Conservation (phyloP, 2,329 filamentous ascomycete genomes). For the Monosporascus sp. region DNA sequence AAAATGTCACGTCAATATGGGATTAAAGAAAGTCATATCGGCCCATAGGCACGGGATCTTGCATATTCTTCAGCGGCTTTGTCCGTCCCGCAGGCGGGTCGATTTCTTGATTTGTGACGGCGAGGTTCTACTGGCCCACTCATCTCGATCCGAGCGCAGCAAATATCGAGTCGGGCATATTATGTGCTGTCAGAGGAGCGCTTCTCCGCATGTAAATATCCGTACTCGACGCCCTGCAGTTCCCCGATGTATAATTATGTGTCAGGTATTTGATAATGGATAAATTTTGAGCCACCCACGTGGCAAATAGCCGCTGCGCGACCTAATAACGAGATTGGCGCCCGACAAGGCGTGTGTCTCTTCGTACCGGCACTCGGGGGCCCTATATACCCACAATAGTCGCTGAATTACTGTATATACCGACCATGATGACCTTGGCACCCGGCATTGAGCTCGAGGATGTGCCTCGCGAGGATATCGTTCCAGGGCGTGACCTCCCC, state of each 20-base stretch:
- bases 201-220: neutral
- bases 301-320: constrained; percentile 10
- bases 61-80: neutral
- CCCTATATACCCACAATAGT: neutral
- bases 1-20: neutral
- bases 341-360: neutral
- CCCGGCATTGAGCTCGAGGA: too few relatives aligned
- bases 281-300: constrained; percentile 13
- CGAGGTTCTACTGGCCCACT: neutral
- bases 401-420: too few relatives aligned
- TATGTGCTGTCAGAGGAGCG: too few relatives aligned
- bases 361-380: neutral
- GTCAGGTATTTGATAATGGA: constrained; percentile 12
- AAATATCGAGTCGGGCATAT: neutral
- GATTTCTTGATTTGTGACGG: neutral
- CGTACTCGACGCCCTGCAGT: neutral
- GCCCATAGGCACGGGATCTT: neutral
- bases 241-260: constrained; percentile 11
- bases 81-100: neutral
- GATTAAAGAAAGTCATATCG: neutral
- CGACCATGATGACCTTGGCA: too few relatives aligned
- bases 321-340: neutral
- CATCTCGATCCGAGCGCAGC: neutral
- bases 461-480: too few relatives aligned
- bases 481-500: too few relatives aligned